A percentile compares a stretch with the other conserved stretches of the same genome.
phyloP scores from a whole-genome alignment of 2,329 filamentous ascomycete genomes.

The Fusarium concolor region DNA sequence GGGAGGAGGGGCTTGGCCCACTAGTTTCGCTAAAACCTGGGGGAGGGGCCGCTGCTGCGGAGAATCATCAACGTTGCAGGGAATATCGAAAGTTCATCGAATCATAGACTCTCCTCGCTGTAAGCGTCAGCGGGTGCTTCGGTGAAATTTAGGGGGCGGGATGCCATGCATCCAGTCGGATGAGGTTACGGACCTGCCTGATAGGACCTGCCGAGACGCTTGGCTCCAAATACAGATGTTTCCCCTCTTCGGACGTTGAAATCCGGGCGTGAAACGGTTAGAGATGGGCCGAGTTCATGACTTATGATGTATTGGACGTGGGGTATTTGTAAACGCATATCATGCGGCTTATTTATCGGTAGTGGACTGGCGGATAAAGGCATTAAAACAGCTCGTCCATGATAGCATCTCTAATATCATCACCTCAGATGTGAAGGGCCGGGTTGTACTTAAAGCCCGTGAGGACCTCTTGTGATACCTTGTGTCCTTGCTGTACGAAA shows the following conservation, averaged over 20 bases:
- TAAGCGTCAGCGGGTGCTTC: constrained; percentile 28
- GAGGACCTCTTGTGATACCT: not conserved
- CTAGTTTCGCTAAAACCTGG: constrained; percentile 39
- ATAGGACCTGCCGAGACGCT: constrained; percentile 28
- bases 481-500: not conserved
- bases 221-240: constrained; percentile 13
- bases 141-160: constrained; percentile 18
- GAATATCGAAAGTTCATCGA: constrained; percentile 10
- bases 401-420: not conserved
- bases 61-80: constrained; percentile 15
- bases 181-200: constrained; percentile 15
- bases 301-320: constrained; percentile 22
- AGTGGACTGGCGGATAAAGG: not conserved
- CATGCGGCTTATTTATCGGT: not conserved
- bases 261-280: constrained; percentile 24
- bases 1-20: constrained; percentile 24
- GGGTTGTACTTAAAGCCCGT: not conserved
- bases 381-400: not conserved
- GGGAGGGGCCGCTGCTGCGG: constrained; percentile 34
- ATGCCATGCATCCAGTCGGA: constrained; percentile 4
- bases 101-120: constrained; percentile 17
- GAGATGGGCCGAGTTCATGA: constrained; percentile 31
- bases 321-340: not conserved
- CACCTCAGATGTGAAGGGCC: not conserved
- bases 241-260: constrained; percentile 34